phyloP scores from a whole-genome alignment of 805 yeast species.

The Cyberlindnera japonica region DNA sequence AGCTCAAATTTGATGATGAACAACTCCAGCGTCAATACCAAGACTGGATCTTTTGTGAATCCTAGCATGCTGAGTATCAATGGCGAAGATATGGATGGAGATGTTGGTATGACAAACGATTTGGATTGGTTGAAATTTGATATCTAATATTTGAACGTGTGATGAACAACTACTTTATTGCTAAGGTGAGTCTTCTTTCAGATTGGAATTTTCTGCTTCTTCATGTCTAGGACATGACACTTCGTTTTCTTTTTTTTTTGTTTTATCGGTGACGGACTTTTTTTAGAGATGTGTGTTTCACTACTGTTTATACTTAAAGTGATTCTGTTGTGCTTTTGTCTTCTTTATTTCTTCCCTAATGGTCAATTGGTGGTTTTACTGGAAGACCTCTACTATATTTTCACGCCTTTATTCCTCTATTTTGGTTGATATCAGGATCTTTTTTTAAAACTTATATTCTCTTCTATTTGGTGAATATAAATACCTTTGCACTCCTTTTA shows the following conservation, averaged over 20 bases:
- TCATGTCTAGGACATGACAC: too few species aligned
- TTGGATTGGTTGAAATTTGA: constrained; percentile 31
- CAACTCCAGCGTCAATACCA: background rate
- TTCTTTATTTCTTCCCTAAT: background rate
- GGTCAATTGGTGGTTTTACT: background rate
- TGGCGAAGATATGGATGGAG: constrained; percentile 18
- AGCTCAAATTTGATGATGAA: constrained; percentile 4
- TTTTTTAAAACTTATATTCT: too few species aligned
- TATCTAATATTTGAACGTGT: constrained; percentile 12
- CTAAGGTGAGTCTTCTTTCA: too few species aligned
- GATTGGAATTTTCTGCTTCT: too few species aligned
- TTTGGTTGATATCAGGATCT: too few species aligned
- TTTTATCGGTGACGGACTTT: background rate
- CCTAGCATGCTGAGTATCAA: constrained; percentile 15
- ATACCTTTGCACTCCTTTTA: too few species aligned
- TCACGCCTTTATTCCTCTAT: too few species aligned
- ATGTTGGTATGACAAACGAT: constrained; percentile 22
- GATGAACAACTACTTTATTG: too few species aligned
- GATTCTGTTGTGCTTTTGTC: background rate
- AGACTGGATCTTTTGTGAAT: constrained; percentile 9
- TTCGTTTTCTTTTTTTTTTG: background rate
- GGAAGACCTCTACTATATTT: too few species aligned
- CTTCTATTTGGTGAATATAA: too few species aligned
- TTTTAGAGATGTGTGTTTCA: background rate
- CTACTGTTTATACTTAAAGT: background rate